phyloP scores from a whole-genome alignment of 192 early-diverging fungal genomes.

The Backusella morwellensis region DNA sequence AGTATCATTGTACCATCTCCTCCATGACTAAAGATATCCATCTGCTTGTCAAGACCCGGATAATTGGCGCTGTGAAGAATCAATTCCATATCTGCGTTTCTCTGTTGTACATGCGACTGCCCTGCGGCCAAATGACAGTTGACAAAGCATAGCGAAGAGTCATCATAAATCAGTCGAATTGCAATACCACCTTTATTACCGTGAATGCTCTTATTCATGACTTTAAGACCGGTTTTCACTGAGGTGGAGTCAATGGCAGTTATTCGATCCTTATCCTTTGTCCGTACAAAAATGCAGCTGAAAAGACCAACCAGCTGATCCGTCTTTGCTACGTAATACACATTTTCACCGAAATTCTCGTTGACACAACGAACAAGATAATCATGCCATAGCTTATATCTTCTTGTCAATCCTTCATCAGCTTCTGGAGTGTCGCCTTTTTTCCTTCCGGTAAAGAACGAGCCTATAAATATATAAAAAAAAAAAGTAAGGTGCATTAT shows the following conservation, averaged over 20 bases:
- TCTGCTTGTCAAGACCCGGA: slow-evolving; percentile 22
- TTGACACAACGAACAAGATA: slow-evolving; percentile 59
- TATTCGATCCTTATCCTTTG: slow-evolving; percentile 48
- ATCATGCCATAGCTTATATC: slow-evolving; percentile 83
- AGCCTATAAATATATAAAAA: slow-evolving; percentile 31
- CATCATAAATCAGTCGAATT: slow-evolving; percentile 68
- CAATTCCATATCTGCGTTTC: slow-evolving; percentile 71
- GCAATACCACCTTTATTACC: slow-evolving; percentile 91
- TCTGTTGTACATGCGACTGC: slow-evolving; percentile 62
- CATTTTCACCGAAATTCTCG: slow-evolving; percentile 44
- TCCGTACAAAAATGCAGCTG: slow-evolving; percentile 79
- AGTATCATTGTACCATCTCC: slow-evolving; percentile 75
- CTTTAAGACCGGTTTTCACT: slow-evolving; percentile 87
- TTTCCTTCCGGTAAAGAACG: slow-evolving; percentile 52
- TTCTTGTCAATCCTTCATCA: slow-evolving; percentile 58
- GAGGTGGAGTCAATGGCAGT: slow-evolving; percentile 61
- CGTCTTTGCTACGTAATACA: slow-evolving; percentile 65
- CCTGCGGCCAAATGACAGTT: slow-evolving; percentile 87
- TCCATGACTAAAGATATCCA: slow-evolving; percentile 61
- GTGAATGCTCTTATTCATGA: slow-evolving; percentile 61
- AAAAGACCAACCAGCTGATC: slow-evolving; percentile 91
- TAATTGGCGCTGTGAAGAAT: slow-evolving; percentile 51
- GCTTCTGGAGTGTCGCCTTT: slow-evolving; percentile 48
- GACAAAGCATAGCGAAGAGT: slow-evolving; percentile 81
- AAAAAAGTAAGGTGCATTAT: not conserved